These are phyloP conservation scores for Neurospora sp. DNA, from an alignment of 495 filamentous ascomycete species.

Conservation along the genomic window DNA sequence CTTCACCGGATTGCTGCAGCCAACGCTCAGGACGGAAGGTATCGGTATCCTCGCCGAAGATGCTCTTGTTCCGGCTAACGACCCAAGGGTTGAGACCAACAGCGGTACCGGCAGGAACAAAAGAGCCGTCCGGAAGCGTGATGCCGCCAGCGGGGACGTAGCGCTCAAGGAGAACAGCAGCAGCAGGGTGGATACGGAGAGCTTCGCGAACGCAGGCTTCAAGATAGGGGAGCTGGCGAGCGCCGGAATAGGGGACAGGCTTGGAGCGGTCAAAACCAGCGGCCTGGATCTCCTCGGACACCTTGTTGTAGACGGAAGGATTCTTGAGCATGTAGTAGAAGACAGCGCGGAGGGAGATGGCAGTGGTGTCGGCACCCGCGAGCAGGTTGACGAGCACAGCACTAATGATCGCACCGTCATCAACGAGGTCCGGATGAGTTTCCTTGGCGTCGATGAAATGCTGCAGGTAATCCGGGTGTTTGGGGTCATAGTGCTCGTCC, in stretches of 20 bases:
- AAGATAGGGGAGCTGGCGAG: conserved; percentile 34
- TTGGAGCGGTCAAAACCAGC: neutral
- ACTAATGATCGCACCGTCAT: conserved; percentile 10
- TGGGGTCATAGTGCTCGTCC: conserved; percentile 8
- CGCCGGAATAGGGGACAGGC: conserved; percentile 9
- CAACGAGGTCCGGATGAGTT: conserved; percentile 12
- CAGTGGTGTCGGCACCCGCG: conserved; percentile 35
- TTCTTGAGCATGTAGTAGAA: conserved; percentile 25
- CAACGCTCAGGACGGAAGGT: conserved; percentile 41
- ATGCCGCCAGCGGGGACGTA: conserved; percentile 35
- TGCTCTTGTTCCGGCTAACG: conserved; percentile 21
- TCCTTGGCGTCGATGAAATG: conserved; percentile 19
- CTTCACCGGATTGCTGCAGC: conserved; percentile 24
- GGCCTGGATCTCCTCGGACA: conserved; percentile 14
- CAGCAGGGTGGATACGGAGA: conserved; percentile 39
- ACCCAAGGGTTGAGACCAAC: conserved; percentile 24
- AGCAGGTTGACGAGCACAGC: conserved; percentile 27
- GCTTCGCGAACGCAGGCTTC: conserved; percentile 45
- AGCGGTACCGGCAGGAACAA: conserved; percentile 36
- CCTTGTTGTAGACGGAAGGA: conserved; percentile 13
- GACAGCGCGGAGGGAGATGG: conserved; percentile 20
- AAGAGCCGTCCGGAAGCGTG: conserved; percentile 40
- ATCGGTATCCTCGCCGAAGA: conserved; percentile 41
- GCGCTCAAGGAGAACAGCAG: conserved; percentile 35
- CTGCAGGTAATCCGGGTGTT: conserved; percentile 16